phyloP scores from a whole-genome alignment of 805 yeast genomes.

The Candida tallmaniae region DNA sequence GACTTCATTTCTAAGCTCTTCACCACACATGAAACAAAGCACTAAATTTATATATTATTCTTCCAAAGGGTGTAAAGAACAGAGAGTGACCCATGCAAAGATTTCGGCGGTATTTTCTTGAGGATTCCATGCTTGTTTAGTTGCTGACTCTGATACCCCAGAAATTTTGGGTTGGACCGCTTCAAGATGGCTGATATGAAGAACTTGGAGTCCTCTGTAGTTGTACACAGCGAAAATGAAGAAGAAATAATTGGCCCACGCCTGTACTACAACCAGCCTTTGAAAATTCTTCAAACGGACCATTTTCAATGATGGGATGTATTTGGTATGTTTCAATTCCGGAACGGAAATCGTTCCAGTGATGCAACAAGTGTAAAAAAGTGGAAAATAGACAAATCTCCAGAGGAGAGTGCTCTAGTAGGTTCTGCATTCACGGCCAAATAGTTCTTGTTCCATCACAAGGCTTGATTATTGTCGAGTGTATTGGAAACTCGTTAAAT shows the following conservation, averaged over 20 bases:
- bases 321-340: conserved; percentile 43
- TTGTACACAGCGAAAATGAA: too few species aligned
- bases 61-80: conserved; percentile 28
- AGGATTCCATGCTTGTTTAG: conserved; percentile 83
- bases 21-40: conserved; percentile 11
- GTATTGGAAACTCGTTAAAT: too few species aligned
- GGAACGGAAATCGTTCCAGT: conserved; percentile 44
- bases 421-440: conserved; percentile 69
- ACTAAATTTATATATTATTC: conserved; percentile 40
- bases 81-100: conserved; percentile 17
- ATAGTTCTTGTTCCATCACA: conserved; percentile 37
- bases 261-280: conserved; percentile 62
- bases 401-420: conserved; percentile 16
- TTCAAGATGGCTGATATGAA: conserved; percentile 64
- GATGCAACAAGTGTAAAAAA: conserved; percentile 52
- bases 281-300: conserved; percentile 58
- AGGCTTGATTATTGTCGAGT: too few species aligned
- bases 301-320: conserved; percentile 39
- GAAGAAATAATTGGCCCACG: too few species aligned
- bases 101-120: conserved; percentile 71
- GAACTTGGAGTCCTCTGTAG: conserved; percentile 43
- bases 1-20: conserved; percentile 17
- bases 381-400: conserved; percentile 47
- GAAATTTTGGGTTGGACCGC: conserved; percentile 61
- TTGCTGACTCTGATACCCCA: conserved; percentile 72